Conservation (phyloP, 805 yeast genomes). For the Starmerella etchellsii region DNA sequence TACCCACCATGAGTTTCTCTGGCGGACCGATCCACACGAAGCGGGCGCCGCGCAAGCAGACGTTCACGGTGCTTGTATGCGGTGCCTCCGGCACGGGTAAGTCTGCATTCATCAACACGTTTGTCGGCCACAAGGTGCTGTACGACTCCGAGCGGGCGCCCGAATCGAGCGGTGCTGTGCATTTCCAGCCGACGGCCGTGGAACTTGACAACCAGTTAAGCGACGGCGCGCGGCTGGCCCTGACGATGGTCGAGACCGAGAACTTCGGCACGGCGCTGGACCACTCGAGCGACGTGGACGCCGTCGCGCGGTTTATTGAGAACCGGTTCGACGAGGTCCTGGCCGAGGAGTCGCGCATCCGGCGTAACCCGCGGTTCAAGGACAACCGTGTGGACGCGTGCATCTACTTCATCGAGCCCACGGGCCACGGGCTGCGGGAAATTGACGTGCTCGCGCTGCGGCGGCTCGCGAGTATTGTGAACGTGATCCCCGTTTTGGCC, state of each 20-base stretch:
- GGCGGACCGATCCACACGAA: slow-evolving; percentile 34
- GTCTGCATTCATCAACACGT: slow-evolving; percentile 55
- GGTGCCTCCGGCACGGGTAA: slow-evolving; percentile 70
- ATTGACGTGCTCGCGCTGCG: slow-evolving; percentile 67
- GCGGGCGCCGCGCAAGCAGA: slow-evolving; percentile 28
- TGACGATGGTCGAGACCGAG: slow-evolving; percentile 53
- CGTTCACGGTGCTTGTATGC: slow-evolving; percentile 53
- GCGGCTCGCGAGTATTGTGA: slow-evolving; percentile 55
- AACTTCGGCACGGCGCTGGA: slow-evolving; percentile 66
- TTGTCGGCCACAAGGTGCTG: slow-evolving; percentile 24
- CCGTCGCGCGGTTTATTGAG: slow-evolving; percentile 49
- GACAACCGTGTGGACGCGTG: slow-evolving; percentile 70
- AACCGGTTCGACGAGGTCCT: slow-evolving; percentile 57
- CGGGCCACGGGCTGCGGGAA: slow-evolving; percentile 44
- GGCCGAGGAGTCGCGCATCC: slow-evolving; percentile 61
- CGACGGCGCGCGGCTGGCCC: slow-evolving; percentile 28
- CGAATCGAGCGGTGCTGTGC: slow-evolving; percentile 1
- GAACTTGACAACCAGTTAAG: slow-evolving; percentile 44
- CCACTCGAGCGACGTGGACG: slow-evolving; percentile 38
- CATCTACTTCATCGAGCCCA: slow-evolving; percentile 58
- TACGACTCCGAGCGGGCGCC: slow-evolving; percentile 5
- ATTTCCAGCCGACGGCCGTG: slow-evolving; percentile 23
- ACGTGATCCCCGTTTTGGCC: slow-evolving; percentile 70
- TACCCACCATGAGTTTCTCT: slow-evolving; percentile 4
- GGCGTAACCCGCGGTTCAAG: slow-evolving; percentile 54